phyloP scores from a whole-genome alignment of 2,329 filamentous ascomycete species.

The Beauveria sp. region DNA sequence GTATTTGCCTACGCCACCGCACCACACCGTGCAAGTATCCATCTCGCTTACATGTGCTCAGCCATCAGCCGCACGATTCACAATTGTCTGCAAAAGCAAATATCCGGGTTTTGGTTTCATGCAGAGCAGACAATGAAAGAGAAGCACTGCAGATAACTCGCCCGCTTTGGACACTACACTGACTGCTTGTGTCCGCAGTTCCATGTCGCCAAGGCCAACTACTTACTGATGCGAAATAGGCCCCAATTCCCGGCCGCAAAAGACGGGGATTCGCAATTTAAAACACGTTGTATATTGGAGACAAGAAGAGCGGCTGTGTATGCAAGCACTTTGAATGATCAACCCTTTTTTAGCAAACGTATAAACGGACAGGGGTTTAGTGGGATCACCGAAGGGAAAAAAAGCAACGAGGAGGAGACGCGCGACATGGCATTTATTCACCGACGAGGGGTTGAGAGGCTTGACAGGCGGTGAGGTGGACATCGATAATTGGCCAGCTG shows the following conservation, averaged over 20 bases:
- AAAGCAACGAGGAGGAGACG: background rate
- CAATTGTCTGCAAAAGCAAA: background rate
- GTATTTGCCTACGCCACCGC: background rate
- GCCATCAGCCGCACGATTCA: background rate
- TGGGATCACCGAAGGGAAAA: background rate
- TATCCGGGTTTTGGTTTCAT: background rate
- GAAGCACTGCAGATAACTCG: background rate
- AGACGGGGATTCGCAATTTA: background rate
- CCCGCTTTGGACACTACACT: background rate
- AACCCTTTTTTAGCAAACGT: background rate
- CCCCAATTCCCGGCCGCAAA: background rate
- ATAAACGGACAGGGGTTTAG: background rate
- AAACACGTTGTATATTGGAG: background rate
- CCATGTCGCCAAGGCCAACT: background rate
- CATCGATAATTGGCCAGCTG: background rate
- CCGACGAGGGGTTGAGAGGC: background rate
- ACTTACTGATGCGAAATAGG: background rate
- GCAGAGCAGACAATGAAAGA: background rate
- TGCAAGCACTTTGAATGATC: background rate
- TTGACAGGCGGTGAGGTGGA: background rate
- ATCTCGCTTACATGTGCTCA: background rate
- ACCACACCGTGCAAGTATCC: background rate
- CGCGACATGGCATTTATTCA: background rate
- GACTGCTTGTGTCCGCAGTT: background rate
- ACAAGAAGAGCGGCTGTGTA: background rate